Percentiles rank a stretch among this genome's conserved stretches.
Evolutionary conservation across 2,329 filamentous ascomycete genomes (phyloP).

Genomic region (Lasiodiplodia gonubiensis): DNA sequence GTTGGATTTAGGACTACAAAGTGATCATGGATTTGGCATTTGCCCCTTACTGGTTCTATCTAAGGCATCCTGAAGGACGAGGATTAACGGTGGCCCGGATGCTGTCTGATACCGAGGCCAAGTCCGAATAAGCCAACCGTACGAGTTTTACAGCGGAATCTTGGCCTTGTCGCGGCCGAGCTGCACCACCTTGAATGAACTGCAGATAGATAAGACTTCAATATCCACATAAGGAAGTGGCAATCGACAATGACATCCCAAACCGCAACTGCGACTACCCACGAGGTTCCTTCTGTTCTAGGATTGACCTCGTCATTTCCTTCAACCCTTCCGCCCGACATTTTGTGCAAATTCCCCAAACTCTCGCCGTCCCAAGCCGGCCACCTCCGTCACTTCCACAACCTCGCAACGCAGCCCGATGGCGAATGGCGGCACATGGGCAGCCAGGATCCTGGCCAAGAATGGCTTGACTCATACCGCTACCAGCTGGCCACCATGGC

Average conservation of each 20-base stretch:
- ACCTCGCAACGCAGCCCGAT: conserved; percentile 37
- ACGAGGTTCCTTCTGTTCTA: neutral
- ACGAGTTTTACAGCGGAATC: no score
- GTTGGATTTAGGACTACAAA: no score
- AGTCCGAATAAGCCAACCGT: neutral
- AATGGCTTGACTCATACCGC: conserved; percentile 46
- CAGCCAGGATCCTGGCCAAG: conserved; percentile 45
- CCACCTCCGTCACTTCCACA: conserved; percentile 48
- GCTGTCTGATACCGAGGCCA: neutral
- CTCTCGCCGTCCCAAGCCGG: conserved; percentile 38
- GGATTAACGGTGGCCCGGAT: neutral
- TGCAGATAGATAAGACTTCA: no score
- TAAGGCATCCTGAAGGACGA: neutral
- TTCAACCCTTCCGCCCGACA: neutral
- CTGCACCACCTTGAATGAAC: no score
- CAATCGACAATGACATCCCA: neutral
- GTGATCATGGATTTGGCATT: no score
- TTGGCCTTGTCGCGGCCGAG: no score
- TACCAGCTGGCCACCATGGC: conserved; percentile 52
- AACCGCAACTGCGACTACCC: neutral
- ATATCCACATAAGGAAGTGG: neutral
- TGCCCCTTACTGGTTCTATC: no score
- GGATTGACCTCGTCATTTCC: neutral
- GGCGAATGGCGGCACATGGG: conserved; percentile 41
- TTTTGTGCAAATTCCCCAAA: conserved; percentile 29